Percentiles rank a stretch among this genome's conserved stretches.
These are phyloP conservation scores for Phytopythium ostracodes DNA, from an alignment of 352 stramenopile species.

Conservation along the genomic window DNA sequence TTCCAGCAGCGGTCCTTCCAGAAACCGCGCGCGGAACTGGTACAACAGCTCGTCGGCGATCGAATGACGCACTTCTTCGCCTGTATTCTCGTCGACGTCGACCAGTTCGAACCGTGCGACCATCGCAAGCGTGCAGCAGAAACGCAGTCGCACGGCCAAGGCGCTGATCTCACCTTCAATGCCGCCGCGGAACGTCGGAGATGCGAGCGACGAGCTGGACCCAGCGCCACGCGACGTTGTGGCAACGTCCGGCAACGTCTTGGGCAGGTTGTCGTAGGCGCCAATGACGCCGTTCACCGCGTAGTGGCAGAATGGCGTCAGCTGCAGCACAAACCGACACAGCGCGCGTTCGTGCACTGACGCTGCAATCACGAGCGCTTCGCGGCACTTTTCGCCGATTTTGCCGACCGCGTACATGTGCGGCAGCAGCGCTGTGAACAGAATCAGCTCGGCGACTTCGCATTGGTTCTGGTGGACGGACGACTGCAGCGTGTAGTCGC, in stretches of 20 bases:
- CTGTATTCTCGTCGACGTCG: conserved; percentile 38
- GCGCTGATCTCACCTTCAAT: conserved; percentile 52
- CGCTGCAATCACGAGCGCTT: conserved; percentile 78
- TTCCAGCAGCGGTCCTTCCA: conserved; percentile 63
- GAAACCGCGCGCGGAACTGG: conserved; percentile 69
- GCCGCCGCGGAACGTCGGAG: conserved; percentile 11
- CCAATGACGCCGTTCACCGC: conserved; percentile 81
- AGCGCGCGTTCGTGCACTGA: conserved; percentile 71
- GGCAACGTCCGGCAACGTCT: conserved; percentile 37
- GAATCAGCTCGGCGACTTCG: conserved; percentile 70
- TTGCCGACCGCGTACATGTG: conserved; percentile 85
- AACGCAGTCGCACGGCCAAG: conserved; percentile 65
- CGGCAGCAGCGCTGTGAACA: conserved; percentile 78
- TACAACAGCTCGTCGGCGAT: conserved; percentile 73
- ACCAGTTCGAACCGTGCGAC: conserved; percentile 69
- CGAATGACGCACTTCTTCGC: conserved; percentile 36
- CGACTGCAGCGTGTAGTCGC: conserved; percentile 17
- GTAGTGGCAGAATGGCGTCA: conserved; percentile 87
- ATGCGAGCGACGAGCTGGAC: conserved; percentile 15
- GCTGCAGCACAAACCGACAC: conserved; percentile 77
- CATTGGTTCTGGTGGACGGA: conserved; percentile 29
- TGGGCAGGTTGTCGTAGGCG: conserved; percentile 75
- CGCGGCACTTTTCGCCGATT: conserved; percentile 77
- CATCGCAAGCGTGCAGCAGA: conserved; percentile 83
- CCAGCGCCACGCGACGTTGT: conserved; percentile 5